A percentile compares a stretch with the other conserved stretches of the same genome.
Evolutionary conservation across 345 rosid genomes (phyloP).

Genomic region (Sonneratia alba): DNA sequence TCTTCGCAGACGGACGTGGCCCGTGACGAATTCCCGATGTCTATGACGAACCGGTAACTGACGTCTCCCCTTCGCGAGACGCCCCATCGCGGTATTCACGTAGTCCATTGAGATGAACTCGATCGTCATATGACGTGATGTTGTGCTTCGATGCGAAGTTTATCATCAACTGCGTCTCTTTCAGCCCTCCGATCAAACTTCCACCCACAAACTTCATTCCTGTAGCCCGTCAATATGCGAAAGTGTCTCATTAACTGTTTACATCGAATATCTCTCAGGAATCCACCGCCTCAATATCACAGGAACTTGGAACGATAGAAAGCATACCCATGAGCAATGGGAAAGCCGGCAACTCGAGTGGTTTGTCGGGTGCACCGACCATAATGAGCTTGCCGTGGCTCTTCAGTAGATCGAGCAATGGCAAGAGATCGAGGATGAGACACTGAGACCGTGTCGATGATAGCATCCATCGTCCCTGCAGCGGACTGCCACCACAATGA

Average conservation of each 20-base stretch:
- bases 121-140: conserved; percentile 34
- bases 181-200: conserved; percentile 40
- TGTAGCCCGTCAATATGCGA: background rate
- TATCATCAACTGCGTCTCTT: conserved; percentile 54
- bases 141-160: conserved; percentile 35
- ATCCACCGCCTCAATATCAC: too few relatives aligned
- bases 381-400: conserved; percentile 36
- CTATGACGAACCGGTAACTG: conserved; percentile 21
- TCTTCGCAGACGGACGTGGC: background rate
- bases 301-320: too few relatives aligned
- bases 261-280: too few relatives aligned
- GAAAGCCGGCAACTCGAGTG: conserved; percentile 34
- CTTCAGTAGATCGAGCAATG: conserved; percentile 40
- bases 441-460: conserved; percentile 45
- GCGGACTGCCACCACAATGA: conserved; percentile 8
- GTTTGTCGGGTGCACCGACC: conserved; percentile 41
- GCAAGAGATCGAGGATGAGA: conserved; percentile 16
- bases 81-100: conserved; percentile 32
- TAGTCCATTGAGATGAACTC: conserved; percentile 40
- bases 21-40: conserved; percentile 13
- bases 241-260: too few relatives aligned
- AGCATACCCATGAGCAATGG: background rate
- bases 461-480: conserved; percentile 32
- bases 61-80: conserved; percentile 14
- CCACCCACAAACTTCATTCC: conserved; percentile 45